Conservation (phyloP, 2,329 filamentous ascomycete species). For the Cytospora schulzeri region DNA sequence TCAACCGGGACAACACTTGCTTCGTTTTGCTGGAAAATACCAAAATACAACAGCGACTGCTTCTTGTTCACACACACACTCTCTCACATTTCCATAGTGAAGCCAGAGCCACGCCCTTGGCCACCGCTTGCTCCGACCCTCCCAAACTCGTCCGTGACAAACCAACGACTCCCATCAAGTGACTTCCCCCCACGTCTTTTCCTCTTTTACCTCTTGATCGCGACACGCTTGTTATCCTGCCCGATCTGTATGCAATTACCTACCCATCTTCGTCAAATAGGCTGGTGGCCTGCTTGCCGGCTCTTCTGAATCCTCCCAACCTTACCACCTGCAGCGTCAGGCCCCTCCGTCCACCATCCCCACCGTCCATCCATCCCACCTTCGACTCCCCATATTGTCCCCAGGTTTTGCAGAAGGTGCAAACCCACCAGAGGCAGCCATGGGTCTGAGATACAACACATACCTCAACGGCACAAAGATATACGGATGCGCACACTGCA, state of each 20-base stretch:
- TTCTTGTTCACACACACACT: background rate
- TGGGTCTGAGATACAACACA: constrained; percentile 90
- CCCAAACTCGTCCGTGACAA: constrained; percentile 1
- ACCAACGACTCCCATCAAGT: background rate
- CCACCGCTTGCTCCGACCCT: background rate
- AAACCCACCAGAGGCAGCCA: constrained; percentile 40
- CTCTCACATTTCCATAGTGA: background rate
- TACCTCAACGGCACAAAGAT: constrained; percentile 87
- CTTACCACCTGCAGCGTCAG: background rate
- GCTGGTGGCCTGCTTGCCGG: background rate
- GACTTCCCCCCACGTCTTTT: background rate
- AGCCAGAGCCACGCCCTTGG: constrained; percentile 4
- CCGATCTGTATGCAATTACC: background rate
- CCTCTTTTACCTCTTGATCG: background rate
- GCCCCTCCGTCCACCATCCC: background rate
- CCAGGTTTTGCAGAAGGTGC: background rate
- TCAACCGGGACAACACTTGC: background rate
- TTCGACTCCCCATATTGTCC: background rate
- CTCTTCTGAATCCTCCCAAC: background rate
- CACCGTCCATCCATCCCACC: background rate
- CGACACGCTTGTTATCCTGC: background rate
- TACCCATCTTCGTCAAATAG: background rate
- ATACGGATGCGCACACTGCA: constrained; percentile 92
- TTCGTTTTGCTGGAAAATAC: background rate
- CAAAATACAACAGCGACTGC: background rate